phyloP scores from a whole-genome alignment of 202 grass and related monocot genomes.

The Digitaria exilis region DNA sequence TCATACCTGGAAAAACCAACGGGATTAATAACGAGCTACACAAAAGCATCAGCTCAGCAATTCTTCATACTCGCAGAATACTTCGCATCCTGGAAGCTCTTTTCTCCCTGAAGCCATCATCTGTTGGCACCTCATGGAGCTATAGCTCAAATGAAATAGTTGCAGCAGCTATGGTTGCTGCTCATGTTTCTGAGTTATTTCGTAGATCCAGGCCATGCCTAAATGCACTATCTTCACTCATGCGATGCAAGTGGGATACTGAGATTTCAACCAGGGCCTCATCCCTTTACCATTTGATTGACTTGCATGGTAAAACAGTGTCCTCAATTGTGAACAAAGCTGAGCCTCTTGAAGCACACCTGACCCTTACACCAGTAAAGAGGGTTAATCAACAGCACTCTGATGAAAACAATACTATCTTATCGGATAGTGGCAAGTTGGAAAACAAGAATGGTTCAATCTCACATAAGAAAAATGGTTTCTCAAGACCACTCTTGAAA shows the following conservation, averaged over 20 bases:
- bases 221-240: constrained; percentile 80
- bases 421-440: too few relatives aligned
- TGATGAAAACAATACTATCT: constrained; percentile 46
- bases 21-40: constrained; percentile 67
- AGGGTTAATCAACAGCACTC: constrained; percentile 50
- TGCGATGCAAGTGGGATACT: constrained; percentile 85
- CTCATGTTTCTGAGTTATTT: constrained; percentile 98
- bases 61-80: constrained; percentile 91
- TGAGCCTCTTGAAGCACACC: constrained; percentile 85
- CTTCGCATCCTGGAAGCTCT: constrained; percentile 95
- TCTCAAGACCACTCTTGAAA: constrained; percentile 51
- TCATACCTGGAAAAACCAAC: constrained; percentile 63
- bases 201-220: constrained; percentile 87
- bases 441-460: constrained; percentile 52
- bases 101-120: constrained; percentile 99
- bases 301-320: constrained; percentile 95
- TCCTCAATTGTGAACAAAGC: constrained; percentile 97
- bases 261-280: constrained; percentile 88
- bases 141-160: constrained; percentile 99
- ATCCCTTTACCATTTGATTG: constrained; percentile 95
- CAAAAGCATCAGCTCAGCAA: constrained; percentile 76
- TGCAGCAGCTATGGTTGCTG: constrained; percentile 98
- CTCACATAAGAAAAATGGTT: constrained; percentile 56
- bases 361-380: constrained; percentile 57
- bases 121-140: constrained; percentile 96